Base-by-base conservation (phyloP, 164 flowering plant genomes). In the Nelumbo lutea region DNA sequence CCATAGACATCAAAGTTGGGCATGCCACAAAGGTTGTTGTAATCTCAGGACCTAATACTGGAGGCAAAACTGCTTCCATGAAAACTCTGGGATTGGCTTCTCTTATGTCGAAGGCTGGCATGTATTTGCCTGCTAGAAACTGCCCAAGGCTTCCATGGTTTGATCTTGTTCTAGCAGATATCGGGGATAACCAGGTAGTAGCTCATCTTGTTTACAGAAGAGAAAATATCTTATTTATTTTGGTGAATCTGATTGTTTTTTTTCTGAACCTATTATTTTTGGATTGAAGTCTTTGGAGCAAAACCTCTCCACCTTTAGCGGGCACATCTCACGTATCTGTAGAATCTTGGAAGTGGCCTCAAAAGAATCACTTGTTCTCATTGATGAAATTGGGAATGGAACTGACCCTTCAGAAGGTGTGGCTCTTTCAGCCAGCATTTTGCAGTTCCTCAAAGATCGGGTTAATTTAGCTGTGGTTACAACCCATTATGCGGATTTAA, bases 381-480 rank as follows among this genome's bases (percentile, higher is more conserved):
- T 94, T 74, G 98, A 94, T 80, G 98, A 94, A 83, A 90, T 91
- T 57, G 95, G 98, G 42, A 82, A 91, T 75, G 97, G 98, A 64
- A 94, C 98, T 70, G 97, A 94, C 74, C 97, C 98, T 64, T 85
- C 97, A 48, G 98, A 94, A 85, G 98, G 98, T 48, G 87, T 94
- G 70, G 96, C 96, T 65, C 97, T 94, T 72, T 84, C 98, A 38
- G 67, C 91, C 63, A 91, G 95, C 80, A 90, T 94, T 74, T 80
- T 94, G 84, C 85, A 82, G 67, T 84, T 84, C 82, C 86, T 94
- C 45, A 86, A 80, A 66, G 84, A 84, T 70, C 82, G 79, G 73
- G 90, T 87, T 46, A 82, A 79, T 60, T 77, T 94, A 57, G 90
- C 97, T 74, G 86, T 94, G 70, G 91, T 90, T 62, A 91, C 96